Base-by-base conservation (phyloP, 2,329 filamentous ascomycete genomes). In the Graphilbum fragrans region DNA sequence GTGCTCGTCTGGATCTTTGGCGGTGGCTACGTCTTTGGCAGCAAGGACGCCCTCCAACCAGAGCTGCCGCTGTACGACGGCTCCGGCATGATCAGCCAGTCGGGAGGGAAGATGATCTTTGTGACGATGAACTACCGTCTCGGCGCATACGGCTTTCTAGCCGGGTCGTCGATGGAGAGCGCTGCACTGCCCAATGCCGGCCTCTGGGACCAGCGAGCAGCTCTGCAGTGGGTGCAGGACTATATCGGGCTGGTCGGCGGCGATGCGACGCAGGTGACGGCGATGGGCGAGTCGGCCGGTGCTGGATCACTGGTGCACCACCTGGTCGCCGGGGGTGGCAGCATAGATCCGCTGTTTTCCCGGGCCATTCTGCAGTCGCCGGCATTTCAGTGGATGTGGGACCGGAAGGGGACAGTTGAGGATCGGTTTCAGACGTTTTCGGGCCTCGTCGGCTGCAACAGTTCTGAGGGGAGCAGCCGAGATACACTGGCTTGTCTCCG, bases 241-340 rank as follows among this genome's bases (percentile, higher is more conserved):
- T 59, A 70, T 47, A 66, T 72, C 34, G 41, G 50, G 9, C 53
- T 63, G 1, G 53, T 73, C 5, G 64, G 65, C 9, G 70, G 70
- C n/a, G 64, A 72, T 44, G 57, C 60, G 5, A 54, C 52, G 4
- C 48, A 55, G 4, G 66, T 73, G 6, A 70, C 63, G 1, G 66
- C 66, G 5, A 65, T 65, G 58, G 70, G 69, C 3, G 64, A 71
- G 47, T 70, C 64, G 9, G 68, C 69, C 0, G 69, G 70, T 2
- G 70, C 65, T 2, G 62, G 64, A 1, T 69, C 65, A 5, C 64
- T 73, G 39, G 48, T 70, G 38, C 66, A 72, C 41, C 69, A 72
- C 39, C 53, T 72, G 9, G 60, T 65, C n/a, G 60, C 61, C 0
- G 52, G 64, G 20, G 61, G 63, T 2, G 67, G 67, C 2, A 55